These are phyloP conservation scores for Pseudopithomyces maydicus DNA, from an alignment of 2,329 filamentous ascomycete species.

Conservation along the genomic window DNA sequence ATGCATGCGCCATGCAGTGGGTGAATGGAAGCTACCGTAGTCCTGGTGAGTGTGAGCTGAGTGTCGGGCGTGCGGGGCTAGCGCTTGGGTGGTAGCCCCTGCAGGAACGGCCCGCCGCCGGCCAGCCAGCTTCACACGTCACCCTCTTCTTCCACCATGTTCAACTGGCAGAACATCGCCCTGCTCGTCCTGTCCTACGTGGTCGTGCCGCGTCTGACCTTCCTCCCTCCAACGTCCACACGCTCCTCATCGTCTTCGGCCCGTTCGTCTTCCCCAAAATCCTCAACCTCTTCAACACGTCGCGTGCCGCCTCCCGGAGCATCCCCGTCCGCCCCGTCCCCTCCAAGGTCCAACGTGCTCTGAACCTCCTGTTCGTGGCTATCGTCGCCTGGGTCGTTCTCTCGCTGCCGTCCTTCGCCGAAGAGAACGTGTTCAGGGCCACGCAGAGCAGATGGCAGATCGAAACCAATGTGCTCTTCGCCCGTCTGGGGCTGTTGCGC, in stretches of 20 bases:
- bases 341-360: slow-evolving; percentile 58
- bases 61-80: not conserved
- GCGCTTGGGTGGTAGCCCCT: not conserved
- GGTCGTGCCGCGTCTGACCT: slow-evolving; percentile 44
- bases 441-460: slow-evolving; percentile 85
- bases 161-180: slow-evolving; percentile 38
- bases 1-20: no score
- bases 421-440: slow-evolving; percentile 78
- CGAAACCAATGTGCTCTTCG: slow-evolving; percentile 83
- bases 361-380: slow-evolving; percentile 64
- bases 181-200: slow-evolving; percentile 40
- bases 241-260: slow-evolving; percentile 62
- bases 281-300: slow-evolving; percentile 67
- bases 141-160: slow-evolving; percentile 24
- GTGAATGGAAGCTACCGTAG: no score
- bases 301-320: slow-evolving; percentile 47
- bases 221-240: slow-evolving; percentile 38
- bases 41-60: no score
- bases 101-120: not conserved
- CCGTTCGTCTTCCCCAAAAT: slow-evolving; percentile 72
- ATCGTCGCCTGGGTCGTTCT: slow-evolving; percentile 61
- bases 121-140: not conserved
- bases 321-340: slow-evolving; percentile 63
- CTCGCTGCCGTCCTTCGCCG: slow-evolving; percentile 69
- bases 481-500: slow-evolving; percentile 68